These are phyloP conservation scores for Bryum argenteum DNA, from an alignment of 225 moss, liverwort and hornwort genomes.

Conservation along the genomic window DNA sequence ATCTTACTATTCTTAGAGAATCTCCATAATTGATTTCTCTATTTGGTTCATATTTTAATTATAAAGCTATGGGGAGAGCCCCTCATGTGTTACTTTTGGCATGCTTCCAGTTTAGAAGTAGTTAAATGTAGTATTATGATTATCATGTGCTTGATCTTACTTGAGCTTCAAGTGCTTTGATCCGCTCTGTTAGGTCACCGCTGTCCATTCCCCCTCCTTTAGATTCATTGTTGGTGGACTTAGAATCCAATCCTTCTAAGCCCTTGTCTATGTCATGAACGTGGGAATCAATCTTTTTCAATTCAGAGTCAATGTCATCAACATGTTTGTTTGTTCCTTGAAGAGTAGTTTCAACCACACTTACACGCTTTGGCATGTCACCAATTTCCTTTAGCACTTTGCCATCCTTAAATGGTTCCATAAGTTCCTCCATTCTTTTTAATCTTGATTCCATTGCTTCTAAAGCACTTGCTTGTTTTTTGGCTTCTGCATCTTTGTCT, in stretches of 20 bases:
- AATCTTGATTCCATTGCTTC: conserved; percentile 57
- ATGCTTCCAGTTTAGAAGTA: no score
- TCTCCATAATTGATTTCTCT: no score
- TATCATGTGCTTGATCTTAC: conserved; percentile 21
- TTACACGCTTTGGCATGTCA: conserved; percentile 30
- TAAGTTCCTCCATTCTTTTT: conserved; percentile 44
- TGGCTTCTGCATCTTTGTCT: conserved; percentile 36
- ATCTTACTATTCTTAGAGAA: no score
- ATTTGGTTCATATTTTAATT: no score
- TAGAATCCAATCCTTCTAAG: conserved; percentile 24
- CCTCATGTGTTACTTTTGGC: no score
- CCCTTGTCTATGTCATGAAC: conserved; percentile 44
- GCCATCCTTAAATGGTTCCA: conserved; percentile 29
- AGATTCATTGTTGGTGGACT: conserved; percentile 37
- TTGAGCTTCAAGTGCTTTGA: conserved; percentile 63
- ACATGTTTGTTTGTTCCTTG: conserved; percentile 36
- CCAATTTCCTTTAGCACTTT: conserved; percentile 14
- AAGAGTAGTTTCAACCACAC: conserved; percentile 37
- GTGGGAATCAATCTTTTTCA: conserved; percentile 36
- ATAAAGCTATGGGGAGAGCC: no score
- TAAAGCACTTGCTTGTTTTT: conserved; percentile 41
- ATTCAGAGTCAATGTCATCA: conserved; percentile 23
- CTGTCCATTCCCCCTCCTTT: conserved; percentile 35
- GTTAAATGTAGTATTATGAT: neutral
- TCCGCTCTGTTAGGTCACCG: conserved; percentile 40